phyloP scores from a whole-genome alignment of 805 yeast genomes.

The Lipomyces mesembrius region DNA sequence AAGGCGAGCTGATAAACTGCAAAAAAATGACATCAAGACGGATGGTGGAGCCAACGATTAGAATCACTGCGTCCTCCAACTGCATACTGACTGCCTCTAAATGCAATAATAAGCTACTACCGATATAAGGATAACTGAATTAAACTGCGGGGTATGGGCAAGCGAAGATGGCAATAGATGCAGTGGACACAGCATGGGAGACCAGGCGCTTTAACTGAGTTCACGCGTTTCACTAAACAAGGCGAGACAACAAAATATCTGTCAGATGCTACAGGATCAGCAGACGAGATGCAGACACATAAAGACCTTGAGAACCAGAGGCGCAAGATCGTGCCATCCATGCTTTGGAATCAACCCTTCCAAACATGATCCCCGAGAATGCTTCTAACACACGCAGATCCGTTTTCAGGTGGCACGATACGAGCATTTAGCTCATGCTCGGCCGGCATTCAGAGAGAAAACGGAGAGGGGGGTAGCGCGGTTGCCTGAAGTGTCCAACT shows the following conservation, averaged over 20 bases:
- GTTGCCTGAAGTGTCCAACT: not conserved
- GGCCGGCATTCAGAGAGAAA: not conserved
- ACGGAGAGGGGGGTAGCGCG: not conserved
- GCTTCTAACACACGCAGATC: not conserved
- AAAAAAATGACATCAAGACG: slow-evolving; percentile 33
- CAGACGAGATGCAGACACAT: not conserved
- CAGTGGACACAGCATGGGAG: not conserved
- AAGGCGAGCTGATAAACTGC: slow-evolving; percentile 28
- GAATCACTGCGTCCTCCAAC: slow-evolving; percentile 29
- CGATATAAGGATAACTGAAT: not conserved
- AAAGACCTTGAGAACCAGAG: too few relatives aligned
- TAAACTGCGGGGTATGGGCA: not conserved
- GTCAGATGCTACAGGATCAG: not conserved
- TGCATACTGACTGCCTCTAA: slow-evolving; percentile 1
- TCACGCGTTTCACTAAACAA: not conserved
- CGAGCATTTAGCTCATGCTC: not conserved
- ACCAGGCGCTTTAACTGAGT: not conserved
- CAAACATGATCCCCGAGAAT: too few relatives aligned
- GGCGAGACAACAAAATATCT: not conserved
- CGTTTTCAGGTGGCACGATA: not conserved
- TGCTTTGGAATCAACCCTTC: too few relatives aligned
- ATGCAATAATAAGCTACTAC: not conserved
- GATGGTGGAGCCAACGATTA: slow-evolving; percentile 28
- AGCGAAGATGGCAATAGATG: too few relatives aligned
- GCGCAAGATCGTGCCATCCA: too few relatives aligned